Evolutionary conservation across 2,329 filamentous ascomycete genomes (phyloP).

Genomic region (Pseudopithomyces chartarum): DNA sequence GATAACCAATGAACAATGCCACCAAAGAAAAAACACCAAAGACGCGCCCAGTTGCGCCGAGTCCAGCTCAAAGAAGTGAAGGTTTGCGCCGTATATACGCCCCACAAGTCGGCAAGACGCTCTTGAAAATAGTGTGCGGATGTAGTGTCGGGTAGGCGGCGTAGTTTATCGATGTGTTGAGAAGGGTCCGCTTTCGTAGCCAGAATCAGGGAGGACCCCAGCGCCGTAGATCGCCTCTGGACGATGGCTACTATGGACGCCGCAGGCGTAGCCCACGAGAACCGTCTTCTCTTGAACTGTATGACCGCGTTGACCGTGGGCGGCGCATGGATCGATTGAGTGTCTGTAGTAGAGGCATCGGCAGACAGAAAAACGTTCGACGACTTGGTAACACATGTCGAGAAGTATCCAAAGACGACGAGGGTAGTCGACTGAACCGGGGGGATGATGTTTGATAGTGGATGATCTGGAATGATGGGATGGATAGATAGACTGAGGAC

Average conservation of each 20-base stretch:
- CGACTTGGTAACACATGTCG: constrained; percentile 82
- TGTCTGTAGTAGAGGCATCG: constrained; percentile 88
- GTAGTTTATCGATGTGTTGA: constrained; percentile 15
- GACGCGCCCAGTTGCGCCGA: constrained; percentile 15
- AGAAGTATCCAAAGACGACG: not conserved
- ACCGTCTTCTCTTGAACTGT: constrained; percentile 74
- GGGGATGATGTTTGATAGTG: constrained; percentile 1
- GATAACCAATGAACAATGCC: constrained; percentile 2
- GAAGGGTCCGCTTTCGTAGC: constrained; percentile 34
- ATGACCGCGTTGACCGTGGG: constrained; percentile 76
- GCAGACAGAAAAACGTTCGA: constrained; percentile 86
- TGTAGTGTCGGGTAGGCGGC: constrained; percentile 1
- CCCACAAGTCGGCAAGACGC: not conserved
- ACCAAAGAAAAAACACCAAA: constrained; percentile 12
- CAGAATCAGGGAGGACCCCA: constrained; percentile 34
- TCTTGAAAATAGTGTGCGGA: not conserved
- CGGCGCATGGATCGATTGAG: constrained; percentile 79
- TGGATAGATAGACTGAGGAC: constrained; percentile 15
- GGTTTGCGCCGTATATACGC: not conserved
- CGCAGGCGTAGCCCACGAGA: constrained; percentile 81
- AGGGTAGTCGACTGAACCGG: not conserved
- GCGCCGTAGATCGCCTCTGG: constrained; percentile 23
- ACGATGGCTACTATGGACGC: constrained; percentile 54
- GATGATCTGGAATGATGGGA: constrained; percentile 9
- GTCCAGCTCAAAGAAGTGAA: constrained; percentile 33